Conservation (phyloP, 2,329 filamentous ascomycete genomes). For the Pyrenochaeta sp. region DNA sequence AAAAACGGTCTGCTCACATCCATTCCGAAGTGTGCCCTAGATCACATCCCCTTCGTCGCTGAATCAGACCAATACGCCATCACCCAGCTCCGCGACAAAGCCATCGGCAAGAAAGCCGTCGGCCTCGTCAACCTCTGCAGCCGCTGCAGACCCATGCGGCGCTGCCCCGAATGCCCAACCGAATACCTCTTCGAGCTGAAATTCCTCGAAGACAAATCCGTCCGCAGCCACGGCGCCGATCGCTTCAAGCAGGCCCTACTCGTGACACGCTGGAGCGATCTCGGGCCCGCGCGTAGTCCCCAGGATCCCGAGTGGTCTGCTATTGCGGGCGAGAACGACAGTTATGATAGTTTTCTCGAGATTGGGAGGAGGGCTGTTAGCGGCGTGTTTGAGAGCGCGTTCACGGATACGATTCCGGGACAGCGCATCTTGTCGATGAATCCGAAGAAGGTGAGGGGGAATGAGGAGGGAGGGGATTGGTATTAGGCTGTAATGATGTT, state of each 20-base stretch:
- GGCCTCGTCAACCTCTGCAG: conserved; percentile 62
- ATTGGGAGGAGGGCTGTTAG: conserved; percentile 64
- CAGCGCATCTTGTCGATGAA: conserved; percentile 67
- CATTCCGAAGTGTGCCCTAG: conserved; percentile 67
- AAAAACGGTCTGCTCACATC: conserved; percentile 66
- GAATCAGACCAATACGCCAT: conserved; percentile 48
- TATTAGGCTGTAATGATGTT: conserved; percentile 55
- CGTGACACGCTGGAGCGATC: conserved; percentile 68
- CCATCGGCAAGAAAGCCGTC: conserved; percentile 40
- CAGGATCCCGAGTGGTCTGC: conserved; percentile 62
- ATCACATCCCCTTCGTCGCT: conserved; percentile 60
- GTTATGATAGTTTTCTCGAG: conserved; percentile 62
- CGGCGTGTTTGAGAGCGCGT: conserved; percentile 65
- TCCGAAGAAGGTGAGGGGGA: conserved; percentile 60
- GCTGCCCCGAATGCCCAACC: conserved; percentile 68
- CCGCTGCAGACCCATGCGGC: conserved; percentile 64
- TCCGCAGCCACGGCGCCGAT: conserved; percentile 47
- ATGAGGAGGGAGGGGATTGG: conserved; percentile 65
- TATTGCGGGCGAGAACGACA: conserved; percentile 51
- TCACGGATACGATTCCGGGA: conserved; percentile 63
- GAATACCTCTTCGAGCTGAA: conserved; percentile 69
- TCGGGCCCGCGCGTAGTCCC: conserved; percentile 59
- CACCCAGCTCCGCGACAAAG: conserved; percentile 46
- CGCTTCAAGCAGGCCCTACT: conserved; percentile 67
- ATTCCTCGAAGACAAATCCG: conserved; percentile 61